A percentile compares a stretch with the other conserved stretches of the same genome.
phyloP scores from a whole-genome alignment of 2,329 filamentous ascomycete species.

The Clonostachys solani region DNA sequence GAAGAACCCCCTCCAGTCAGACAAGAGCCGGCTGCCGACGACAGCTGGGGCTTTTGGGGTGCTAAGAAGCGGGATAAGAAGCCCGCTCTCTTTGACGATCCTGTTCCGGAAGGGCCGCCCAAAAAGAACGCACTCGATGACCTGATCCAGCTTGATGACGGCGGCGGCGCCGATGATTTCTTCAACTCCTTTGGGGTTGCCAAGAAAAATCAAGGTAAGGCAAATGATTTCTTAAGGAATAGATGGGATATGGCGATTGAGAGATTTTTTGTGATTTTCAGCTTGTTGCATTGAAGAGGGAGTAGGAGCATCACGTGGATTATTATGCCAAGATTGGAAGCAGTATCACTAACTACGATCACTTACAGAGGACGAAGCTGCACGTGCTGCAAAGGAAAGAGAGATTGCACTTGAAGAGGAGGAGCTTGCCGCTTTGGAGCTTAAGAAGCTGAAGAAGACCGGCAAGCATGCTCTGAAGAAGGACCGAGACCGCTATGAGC shows the following conservation, averaged over 20 bases:
- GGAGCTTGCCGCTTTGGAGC: conserved; percentile 14
- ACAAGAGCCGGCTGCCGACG: conserved; percentile 8
- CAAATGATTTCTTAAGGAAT: conserved; percentile 12
- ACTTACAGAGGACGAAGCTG: conserved; percentile 33
- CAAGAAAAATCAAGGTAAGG: conserved; percentile 40
- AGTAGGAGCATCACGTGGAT: too few relatives aligned
- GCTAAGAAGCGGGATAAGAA: conserved; percentile 13
- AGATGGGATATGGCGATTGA: too few relatives aligned
- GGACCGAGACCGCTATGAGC: conserved; percentile 18
- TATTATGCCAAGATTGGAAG: too few relatives aligned
- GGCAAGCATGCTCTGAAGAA: conserved; percentile 11
- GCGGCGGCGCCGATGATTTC: conserved; percentile 37
- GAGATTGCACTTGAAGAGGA: conserved; percentile 10
- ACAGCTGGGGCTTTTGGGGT: conserved; percentile 9
- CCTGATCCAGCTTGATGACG: conserved; percentile 28
- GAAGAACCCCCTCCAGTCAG: conserved; percentile 1
- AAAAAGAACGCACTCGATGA: conserved; percentile 29
- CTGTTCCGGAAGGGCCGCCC: conserved; percentile 10
- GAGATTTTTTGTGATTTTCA: conserved; percentile 1
- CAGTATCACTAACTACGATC: background rate
- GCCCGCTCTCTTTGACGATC: conserved; percentile 7
- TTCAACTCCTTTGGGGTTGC: conserved; percentile 51
- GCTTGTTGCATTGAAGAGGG: background rate
- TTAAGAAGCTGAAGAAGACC: conserved; percentile 18
- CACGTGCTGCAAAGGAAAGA: conserved; percentile 33